Evolutionary conservation across 2,329 filamentous ascomycete species (phyloP), one percentile per base, ranked within the genome.

Genomic region (Fusarium phyllophilum): DNA sequence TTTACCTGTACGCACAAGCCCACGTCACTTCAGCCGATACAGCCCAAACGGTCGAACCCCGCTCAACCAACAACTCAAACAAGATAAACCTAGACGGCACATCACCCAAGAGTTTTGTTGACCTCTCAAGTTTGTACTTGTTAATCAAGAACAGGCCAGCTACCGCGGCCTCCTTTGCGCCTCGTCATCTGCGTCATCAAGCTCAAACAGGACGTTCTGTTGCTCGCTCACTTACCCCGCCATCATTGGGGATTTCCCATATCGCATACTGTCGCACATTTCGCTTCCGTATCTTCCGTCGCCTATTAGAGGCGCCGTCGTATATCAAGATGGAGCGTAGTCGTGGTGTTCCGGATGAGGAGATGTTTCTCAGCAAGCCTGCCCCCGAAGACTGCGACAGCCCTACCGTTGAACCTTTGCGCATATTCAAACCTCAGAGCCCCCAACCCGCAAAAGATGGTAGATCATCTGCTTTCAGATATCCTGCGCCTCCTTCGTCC

Each of bases 401-500:
- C 78, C 93, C 94, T 66, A 94, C 93, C 24, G 89, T 97, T 76
- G 93, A 93, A 78, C 95, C 95, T 68, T 84, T 97, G 83, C 90
- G 94, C 79, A 97, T 97, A 81, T 92, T 92, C 85, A 97, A 97
- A 83, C 90, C 92, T 64, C 89, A 91, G 77, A 93, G 91, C 66
- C 89, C 91, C 38, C 87, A 87, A 59, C 90, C 90, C 62, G 79
- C 82, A 60, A 80, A 82, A 62, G 85, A 85, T 62, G 83, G 84
- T 72, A 77, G 72, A 60, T 76, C 79, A 14, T 80, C 81, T 41
- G 68, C 75, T 49, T 87, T 86, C 81, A 85, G 84, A 78, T 90
- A 89, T 78, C 88, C 87, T 62, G 84, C 85, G 36, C 86, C 86
- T 54, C 81, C 82, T n/a, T 82, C 83, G 6, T 78, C 83, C 56